Base-by-base conservation (phyloP, 306 rosid species). In the Cucurbita argyrosperma region DNA sequence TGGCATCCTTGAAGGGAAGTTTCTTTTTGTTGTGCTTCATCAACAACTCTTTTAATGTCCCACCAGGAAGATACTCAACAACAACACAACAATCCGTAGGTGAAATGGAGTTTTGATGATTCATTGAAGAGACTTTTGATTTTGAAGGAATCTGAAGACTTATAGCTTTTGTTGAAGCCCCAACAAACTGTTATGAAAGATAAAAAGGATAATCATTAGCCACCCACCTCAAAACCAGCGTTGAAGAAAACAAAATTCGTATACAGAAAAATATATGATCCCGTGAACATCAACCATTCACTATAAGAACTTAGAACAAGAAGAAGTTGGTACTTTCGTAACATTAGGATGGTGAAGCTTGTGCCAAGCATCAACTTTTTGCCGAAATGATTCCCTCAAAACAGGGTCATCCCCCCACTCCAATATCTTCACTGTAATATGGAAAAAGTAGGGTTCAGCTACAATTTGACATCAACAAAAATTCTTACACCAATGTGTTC, bases 311-410 rank as follows among this genome's bases (percentile, higher is more conserved):
- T 71, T 65, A 70, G 35, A 30, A 30, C 35, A 74, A 47, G 78
- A 74, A 82, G 79, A 77, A 67, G 45, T 76, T 70, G 46, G 72
- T 88, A 89, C 98, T 81, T 85, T 89, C 45, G 98, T 94, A 77
- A 94, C 96, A 77, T 94, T 90, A 56, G 92, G 95, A 81, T 94
- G 90, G 82, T 90, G 88, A 79, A 94, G 98, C 88, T 94, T 89
- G 80, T 94, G 92, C 97, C 98, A 94, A 52, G 90, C 98, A 71
- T 95, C 92, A 85, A 90, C 98, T 83, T 94, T 97, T 87, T 94
- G 96, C 80, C 19, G 87, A 85, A 94, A 94, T 21, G 97, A 89
- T 71, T 92, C 86, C 18, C 97, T 85, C 83, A 90, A 54, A 70
- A 92, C 92, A 74, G 89, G 79, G 69, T 95, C 91, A 63, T 90